Evolutionary conservation across 108 stramenopile species (phyloP), one percentile per base, ranked within the genome.

Genomic region (Mediolabrus comicus): DNA sequence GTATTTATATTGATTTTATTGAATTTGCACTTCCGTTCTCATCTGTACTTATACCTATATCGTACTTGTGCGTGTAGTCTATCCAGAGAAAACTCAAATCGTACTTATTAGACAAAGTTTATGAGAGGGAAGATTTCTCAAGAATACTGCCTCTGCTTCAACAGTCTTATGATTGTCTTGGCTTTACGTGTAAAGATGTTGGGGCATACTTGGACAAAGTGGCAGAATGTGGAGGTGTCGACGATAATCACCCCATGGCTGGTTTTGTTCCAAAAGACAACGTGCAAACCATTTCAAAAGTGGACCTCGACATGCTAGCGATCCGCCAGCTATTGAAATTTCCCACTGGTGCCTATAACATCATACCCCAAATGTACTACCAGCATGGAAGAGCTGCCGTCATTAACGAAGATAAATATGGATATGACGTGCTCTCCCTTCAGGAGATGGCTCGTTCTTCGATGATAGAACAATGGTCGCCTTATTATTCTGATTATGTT

Each of bases 281-380:
- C 62, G 87, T 87, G 16, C 80, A 78, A 36, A 43, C 67, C 2
- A 49, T 74, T 4, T 81, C 80, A 13, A 81, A 81, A 52, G 38
- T 82, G 4, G 93, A 94, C 66, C 70, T 94, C 73, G 93, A 94
- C 72, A 74, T 94, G 49, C 34, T 68, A 19, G 79, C 79, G 1
- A 65, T 80, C 24, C 38, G 52, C 17, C 31, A 72, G 32, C 54
- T 80, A 25, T 58, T 80, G 25, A 63, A 55, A 56, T 80, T 80
- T 43, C 79, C 79, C 1, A 72, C 79, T 17, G 36, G 53, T 14
- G 68, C 62, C 25, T 64, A 72, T 29, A 68, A 84, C 46, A 26
- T 32, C 5, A 86, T 83, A 52, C 86, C 90, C 5, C 81, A 80
- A 31, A 53, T 77, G 33, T 76, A 87, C 61, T 94, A 91, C 75